Conservation (phyloP, 2,329 filamentous ascomycete species). For the Paecilomyces variotii region DNA sequence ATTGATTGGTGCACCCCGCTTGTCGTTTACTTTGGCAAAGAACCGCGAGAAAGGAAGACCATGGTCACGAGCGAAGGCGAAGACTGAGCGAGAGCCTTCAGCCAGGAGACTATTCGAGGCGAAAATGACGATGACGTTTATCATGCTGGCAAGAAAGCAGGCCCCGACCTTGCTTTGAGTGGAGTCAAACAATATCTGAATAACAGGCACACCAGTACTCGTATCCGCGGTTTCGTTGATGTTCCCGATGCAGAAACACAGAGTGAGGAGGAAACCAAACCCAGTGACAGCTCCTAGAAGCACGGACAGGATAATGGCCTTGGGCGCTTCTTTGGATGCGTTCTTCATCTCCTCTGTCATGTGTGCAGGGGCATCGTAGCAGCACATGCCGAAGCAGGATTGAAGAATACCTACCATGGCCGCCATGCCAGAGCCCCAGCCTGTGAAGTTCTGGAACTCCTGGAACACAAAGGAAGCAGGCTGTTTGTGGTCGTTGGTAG, state of each 20-base stretch:
- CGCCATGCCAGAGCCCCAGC: conserved; percentile 44
- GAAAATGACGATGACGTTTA: conserved; percentile 42
- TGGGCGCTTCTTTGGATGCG: conserved; percentile 43
- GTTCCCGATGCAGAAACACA: conserved; percentile 47
- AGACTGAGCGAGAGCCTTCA: conserved; percentile 40
- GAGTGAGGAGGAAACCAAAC: conserved; percentile 41
- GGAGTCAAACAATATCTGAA: conserved; percentile 46
- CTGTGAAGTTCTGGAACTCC: conserved; percentile 48
- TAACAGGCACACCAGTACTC: conserved; percentile 44
- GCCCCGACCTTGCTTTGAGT: conserved; percentile 39
- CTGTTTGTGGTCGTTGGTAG: conserved; percentile 48
- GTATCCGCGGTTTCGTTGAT: conserved; percentile 39
- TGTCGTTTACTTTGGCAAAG: conserved; percentile 40
- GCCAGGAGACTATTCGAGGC: conserved; percentile 41
- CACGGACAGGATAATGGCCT: conserved; percentile 40
- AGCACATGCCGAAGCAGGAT: conserved; percentile 47
- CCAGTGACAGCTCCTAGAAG: conserved; percentile 40
- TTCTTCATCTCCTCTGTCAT: conserved; percentile 51
- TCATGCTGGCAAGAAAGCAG: conserved; percentile 39
- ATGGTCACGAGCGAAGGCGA: conserved; percentile 42
- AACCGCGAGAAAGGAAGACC: conserved; percentile 45
- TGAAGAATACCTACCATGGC: conserved; percentile 49
- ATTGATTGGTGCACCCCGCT: conserved; percentile 42
- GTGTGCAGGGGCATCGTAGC: conserved; percentile 42
- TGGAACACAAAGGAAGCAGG: conserved; percentile 47